phyloP scores from a whole-genome alignment of 2,329 filamentous ascomycete species.

The Ophiocordyceps sinensis region DNA sequence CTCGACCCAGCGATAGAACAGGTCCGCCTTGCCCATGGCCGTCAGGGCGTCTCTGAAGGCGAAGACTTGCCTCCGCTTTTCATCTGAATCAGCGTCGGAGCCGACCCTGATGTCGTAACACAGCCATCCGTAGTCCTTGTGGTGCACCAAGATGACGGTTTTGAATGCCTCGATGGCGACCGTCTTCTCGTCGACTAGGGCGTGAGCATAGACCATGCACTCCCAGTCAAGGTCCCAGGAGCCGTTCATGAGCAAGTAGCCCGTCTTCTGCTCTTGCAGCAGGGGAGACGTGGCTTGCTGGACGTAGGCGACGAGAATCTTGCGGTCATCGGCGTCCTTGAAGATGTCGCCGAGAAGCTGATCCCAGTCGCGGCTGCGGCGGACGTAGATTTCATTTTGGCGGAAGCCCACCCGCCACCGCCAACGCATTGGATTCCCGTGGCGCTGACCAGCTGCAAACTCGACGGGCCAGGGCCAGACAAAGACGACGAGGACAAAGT shows the following conservation, averaged over 20 bases:
- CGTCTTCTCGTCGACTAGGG: constrained; percentile 49
- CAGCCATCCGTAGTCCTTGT: constrained; percentile 54
- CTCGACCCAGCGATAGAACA: constrained; percentile 91
- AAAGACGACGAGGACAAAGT: constrained; percentile 55
- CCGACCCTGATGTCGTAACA: constrained; percentile 43
- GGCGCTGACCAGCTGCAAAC: constrained; percentile 47
- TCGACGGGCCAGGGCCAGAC: constrained; percentile 61
- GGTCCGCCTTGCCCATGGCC: constrained; percentile 65
- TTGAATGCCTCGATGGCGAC: constrained; percentile 52
- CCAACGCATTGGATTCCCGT: constrained; percentile 56
- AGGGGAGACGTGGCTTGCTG: constrained; percentile 53
- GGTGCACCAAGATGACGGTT: constrained; percentile 54
- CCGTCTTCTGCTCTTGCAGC: constrained; percentile 63
- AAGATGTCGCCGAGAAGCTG: constrained; percentile 40
- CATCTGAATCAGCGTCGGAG: constrained; percentile 39
- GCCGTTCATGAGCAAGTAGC: constrained; percentile 71
- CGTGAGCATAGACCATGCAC: constrained; percentile 61
- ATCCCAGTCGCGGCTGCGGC: constrained; percentile 64
- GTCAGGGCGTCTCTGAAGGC: constrained; percentile 65
- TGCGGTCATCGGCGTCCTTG: constrained; percentile 33
- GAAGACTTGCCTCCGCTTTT: constrained; percentile 59
- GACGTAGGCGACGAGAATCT: constrained; percentile 46
- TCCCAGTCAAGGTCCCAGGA: constrained; percentile 83
- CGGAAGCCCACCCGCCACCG: constrained; percentile 61
- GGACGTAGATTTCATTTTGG: constrained; percentile 67